Base-by-base conservation (phyloP, 768 basidiomycete genomes). In the Trametes maxima region DNA sequence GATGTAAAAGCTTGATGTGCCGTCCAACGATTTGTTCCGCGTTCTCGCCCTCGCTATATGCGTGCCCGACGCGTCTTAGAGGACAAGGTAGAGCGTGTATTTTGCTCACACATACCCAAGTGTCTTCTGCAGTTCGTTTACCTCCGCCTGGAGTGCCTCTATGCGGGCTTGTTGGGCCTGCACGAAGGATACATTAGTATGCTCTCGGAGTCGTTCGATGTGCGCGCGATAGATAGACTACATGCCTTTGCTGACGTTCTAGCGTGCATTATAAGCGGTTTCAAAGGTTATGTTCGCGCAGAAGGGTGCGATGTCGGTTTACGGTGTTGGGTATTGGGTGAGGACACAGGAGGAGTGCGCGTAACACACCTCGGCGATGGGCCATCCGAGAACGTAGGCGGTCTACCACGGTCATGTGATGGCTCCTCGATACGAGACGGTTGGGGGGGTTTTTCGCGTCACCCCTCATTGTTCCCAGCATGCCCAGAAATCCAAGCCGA, bases 1-100 rank as follows among this genome's bases (percentile, higher is more conserved):
- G 77, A 71, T 92, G 91, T 37, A 92, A 75, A 3, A 90, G 76
- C 65, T 82, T 82, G 71, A 92, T 92, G 66, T 92, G 89, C 14
- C 77, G 74, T 62, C 85, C 84, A 22, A 88, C 83, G 8, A 89
- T 82, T 50, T 74, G 75, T 44, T 86, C 82, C 0, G 87, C 81
- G 52, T 86, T 81, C 59, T 79, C 78, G 45, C 71, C 57, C 54
- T 70, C 72, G 36, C 81, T 82, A 54, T 33, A 62, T 17, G 51
- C 19, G 19, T 37, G 35, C 24, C 42, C 17, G 44, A 42, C 19
- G 14, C 14, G 11, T 37, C 3, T 39, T 16, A 0, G 19, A 50
- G 50, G 43, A 36, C 14, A 19, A 33, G 6, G 10, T 2, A 40
- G 35, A 40, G 17, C 55, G 14, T 33, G 6, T 33, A 40, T 10